phyloP scores from a whole-genome alignment of 495 filamentous ascomycete species.

The Penicillium bialowiezense region DNA sequence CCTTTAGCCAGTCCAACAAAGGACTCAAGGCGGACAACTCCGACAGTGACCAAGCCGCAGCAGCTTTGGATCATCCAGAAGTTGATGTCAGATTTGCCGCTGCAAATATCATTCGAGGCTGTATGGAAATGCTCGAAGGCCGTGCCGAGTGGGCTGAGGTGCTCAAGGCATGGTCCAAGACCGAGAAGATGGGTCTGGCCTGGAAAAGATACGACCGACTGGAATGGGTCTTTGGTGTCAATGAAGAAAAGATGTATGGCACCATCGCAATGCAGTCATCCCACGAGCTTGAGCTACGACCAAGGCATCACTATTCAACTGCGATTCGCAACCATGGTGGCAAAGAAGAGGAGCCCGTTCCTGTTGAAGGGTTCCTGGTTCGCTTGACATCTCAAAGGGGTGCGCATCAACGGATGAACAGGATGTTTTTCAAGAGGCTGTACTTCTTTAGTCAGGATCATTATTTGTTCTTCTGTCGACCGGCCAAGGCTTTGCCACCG shows the following conservation, averaged over 20 bases:
- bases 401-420: slow-evolving; percentile 56
- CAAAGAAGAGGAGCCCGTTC: slow-evolving; percentile 56
- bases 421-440: slow-evolving; percentile 66
- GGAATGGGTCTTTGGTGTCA: slow-evolving; percentile 69
- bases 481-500: slow-evolving; percentile 62
- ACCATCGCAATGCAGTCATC: slow-evolving; percentile 70
- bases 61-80: slow-evolving; percentile 42
- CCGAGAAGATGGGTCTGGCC: slow-evolving; percentile 66
- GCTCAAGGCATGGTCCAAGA: slow-evolving; percentile 55
- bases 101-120: slow-evolving; percentile 52
- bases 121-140: slow-evolving; percentile 57
- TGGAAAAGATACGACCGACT: slow-evolving; percentile 76
- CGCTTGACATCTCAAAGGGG: slow-evolving; percentile 67
- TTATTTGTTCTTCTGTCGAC: slow-evolving; percentile 63
- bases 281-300: slow-evolving; percentile 71
- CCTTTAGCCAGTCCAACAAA: slow-evolving; percentile 56
- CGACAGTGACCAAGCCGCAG: slow-evolving; percentile 34
- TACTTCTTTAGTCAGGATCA: slow-evolving; percentile 72
- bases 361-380: slow-evolving; percentile 70
- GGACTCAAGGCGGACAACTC: slow-evolving; percentile 35
- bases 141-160: slow-evolving; percentile 63
- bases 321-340: slow-evolving; percentile 33
- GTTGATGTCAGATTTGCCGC: slow-evolving; percentile 54
- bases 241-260: slow-evolving; percentile 73
- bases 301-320: slow-evolving; percentile 69